Percentiles rank a stretch among this genome's conserved stretches.
phyloP scores from a whole-genome alignment of 768 basidiomycete genomes.

The Clitopilus hobsonii region DNA sequence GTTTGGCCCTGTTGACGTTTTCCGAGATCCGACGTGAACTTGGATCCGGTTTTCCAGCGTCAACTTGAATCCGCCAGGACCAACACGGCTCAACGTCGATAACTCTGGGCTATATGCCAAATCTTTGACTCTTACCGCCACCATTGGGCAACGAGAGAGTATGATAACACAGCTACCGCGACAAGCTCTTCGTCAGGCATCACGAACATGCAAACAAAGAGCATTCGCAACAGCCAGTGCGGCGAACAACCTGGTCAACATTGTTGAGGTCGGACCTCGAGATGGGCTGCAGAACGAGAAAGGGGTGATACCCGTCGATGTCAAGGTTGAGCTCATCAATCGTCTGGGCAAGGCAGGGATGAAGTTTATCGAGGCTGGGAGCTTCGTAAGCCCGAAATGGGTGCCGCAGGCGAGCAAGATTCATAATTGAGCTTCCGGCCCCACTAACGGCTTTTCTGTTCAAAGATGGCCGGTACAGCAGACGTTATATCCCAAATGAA shows the following conservation, averaged over 20 bases:
- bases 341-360: conserved; percentile 66
- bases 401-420: conserved; percentile 70
- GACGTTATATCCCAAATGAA: conserved; percentile 63
- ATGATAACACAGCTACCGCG: neutral
- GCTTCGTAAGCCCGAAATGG: conserved; percentile 92
- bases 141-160: too few relatives aligned
- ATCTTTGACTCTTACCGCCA: too few relatives aligned
- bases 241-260: conserved; percentile 41
- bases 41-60: too few relatives aligned
- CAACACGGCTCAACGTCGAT: too few relatives aligned
- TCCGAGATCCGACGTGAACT: neutral
- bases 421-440: neutral
- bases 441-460: neutral
- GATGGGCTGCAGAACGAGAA: conserved; percentile 93
- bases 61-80: too few relatives aligned
- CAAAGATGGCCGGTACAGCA: conserved; percentile 88
- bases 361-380: conserved; percentile 74
- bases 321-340: conserved; percentile 80
- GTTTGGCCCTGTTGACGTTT: neutral
- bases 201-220: neutral
- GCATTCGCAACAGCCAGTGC: conserved; percentile 20
- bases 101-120: too few relatives aligned
- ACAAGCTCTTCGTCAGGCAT: neutral
- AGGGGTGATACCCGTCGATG: conserved; percentile 58
- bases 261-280: conserved; percentile 88